Conservation (phyloP, 169 alveolate genomes). For the Toxoplasma gondii region DNA sequence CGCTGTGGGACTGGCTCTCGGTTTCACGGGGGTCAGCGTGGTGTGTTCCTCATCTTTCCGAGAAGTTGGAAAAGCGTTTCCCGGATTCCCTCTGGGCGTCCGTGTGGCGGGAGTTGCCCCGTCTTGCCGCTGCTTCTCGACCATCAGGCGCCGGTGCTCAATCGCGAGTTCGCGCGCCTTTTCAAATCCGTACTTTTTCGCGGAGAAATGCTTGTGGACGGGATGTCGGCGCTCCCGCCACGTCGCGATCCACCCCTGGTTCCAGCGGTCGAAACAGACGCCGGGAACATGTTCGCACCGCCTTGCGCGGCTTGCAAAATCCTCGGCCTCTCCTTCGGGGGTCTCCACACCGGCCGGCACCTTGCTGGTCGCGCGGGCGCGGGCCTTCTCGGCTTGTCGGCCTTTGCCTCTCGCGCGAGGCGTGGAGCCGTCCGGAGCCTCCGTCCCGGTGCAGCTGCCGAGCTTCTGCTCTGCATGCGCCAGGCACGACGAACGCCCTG, state of each 20-base stretch:
- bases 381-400: background rate
- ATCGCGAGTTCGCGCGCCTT: slow-evolving; percentile 27
- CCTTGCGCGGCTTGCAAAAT: background rate
- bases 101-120: too few species aligned
- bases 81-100: too few species aligned
- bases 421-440: background rate
- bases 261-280: slow-evolving; percentile 47
- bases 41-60: too few species aligned
- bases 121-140: background rate
- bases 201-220: slow-evolving; percentile 37
- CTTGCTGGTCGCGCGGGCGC: background rate
- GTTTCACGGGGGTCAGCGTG: too few species aligned
- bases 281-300: slow-evolving; percentile 24
- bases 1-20: too few species aligned
- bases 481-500: background rate
- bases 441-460: background rate
- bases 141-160: background rate
- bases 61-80: too few species aligned
- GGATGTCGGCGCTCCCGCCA: slow-evolving; percentile 43
- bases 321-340: background rate
- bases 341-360: background rate
- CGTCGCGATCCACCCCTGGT: slow-evolving; percentile 48
- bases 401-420: background rate
- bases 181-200: slow-evolving; percentile 34
- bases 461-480: background rate